These are phyloP conservation scores for Xylariaceae sp. DNA, from an alignment of 2,329 filamentous ascomycete species.

Conservation along the genomic window DNA sequence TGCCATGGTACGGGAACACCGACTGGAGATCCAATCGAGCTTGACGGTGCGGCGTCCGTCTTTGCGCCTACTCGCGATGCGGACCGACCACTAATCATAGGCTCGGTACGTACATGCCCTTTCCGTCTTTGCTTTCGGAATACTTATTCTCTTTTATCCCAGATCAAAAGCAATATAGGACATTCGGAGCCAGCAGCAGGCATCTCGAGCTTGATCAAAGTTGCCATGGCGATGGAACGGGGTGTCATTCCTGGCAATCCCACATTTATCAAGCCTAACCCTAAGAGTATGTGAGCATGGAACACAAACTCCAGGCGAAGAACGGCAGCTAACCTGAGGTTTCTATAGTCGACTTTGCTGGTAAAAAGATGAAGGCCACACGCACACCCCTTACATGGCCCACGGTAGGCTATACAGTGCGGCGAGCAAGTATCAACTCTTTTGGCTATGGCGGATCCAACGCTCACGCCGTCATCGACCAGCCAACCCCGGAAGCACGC, in stretches of 20 bases:
- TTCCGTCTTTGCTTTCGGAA: not conserved
- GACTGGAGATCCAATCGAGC: constrained; percentile 49
- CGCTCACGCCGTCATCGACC: constrained; percentile 38
- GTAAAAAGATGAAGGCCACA: constrained; percentile 23
- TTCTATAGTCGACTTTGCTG: constrained; percentile 25
- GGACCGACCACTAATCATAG: constrained; percentile 31
- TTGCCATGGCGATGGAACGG: constrained; percentile 39
- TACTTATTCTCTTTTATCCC: not conserved
- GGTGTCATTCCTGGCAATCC: constrained; percentile 37
- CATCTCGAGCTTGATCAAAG: constrained; percentile 42
- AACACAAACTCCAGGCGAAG: not conserved
- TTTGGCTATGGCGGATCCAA: constrained; percentile 47
- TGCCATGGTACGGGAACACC: constrained; percentile 51
- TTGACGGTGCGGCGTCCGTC: constrained; percentile 38
- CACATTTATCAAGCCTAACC: constrained; percentile 30
- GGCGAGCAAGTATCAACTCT: constrained; percentile 41
- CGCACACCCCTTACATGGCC: constrained; percentile 35
- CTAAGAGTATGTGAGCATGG: constrained; percentile 22
- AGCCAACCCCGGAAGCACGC: not conserved
- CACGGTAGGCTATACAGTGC: not conserved
- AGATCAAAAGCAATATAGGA: constrained; percentile 43
- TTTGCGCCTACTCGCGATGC: constrained; percentile 27
- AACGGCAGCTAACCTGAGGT: not conserved
- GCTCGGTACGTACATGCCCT: constrained; percentile 24
- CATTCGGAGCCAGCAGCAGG: constrained; percentile 41